Conservation (phyloP, 164 flowering plant species). For the Umbilicus rupestris region DNA sequence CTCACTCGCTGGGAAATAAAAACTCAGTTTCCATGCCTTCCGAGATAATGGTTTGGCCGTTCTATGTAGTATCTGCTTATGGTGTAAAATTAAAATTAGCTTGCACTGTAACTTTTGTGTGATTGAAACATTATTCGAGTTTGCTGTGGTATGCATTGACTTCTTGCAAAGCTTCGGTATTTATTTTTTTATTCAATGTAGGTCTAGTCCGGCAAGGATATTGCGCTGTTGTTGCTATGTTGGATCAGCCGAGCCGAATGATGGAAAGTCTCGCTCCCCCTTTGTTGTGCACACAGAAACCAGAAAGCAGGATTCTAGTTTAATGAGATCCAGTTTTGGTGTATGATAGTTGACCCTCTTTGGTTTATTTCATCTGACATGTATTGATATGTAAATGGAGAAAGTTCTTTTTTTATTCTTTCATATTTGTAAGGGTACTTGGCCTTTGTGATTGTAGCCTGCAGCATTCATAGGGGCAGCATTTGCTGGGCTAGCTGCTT, state of each 20-base stretch:
- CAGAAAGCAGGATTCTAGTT: neutral
- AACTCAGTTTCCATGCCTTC: no score
- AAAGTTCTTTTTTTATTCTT: neutral
- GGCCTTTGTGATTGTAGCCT: slow-evolving; percentile 39
- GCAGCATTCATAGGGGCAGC: slow-evolving; percentile 26
- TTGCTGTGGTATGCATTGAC: neutral
- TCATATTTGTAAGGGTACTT: neutral
- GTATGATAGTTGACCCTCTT: neutral
- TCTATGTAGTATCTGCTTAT: no score
- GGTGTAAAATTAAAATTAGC: neutral
- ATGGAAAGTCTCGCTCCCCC: neutral
- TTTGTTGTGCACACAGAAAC: neutral
- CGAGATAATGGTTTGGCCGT: no score
- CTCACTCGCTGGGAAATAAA: no score
- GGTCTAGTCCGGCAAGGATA: slow-evolving; percentile 32
- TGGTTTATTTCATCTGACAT: neutral
- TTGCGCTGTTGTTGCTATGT: slow-evolving; percentile 25
- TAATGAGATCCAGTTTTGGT: neutral
- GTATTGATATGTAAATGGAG: neutral
- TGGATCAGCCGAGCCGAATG: slow-evolving; percentile 19
- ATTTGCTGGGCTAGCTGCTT: slow-evolving; percentile 43
- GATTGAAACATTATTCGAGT: neutral
- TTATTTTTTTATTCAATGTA: slow-evolving; percentile 13
- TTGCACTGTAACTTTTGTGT: neutral
- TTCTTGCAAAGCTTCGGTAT: neutral